phyloP scores from a whole-genome alignment of 75 land plant species.

The Selaginella tamariscina region DNA sequence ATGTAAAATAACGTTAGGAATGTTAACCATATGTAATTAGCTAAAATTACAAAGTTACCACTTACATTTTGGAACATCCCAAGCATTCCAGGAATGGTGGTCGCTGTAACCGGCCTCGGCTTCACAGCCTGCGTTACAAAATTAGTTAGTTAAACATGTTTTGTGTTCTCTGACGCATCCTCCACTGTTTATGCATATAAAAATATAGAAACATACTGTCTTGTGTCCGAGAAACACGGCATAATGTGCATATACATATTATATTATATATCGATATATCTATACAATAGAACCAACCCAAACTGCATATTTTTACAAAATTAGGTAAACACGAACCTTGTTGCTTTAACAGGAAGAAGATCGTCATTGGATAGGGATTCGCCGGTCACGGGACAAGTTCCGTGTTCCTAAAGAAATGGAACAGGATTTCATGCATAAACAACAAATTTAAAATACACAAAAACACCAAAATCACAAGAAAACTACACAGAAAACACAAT shows the following conservation, averaged over 20 bases:
- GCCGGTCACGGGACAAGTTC: slow-evolving; percentile 85
- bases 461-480: neutral
- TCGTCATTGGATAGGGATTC: slow-evolving; percentile 72
- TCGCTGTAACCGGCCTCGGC: slow-evolving; percentile 88
- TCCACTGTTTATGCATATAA: too few species aligned
- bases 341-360: slow-evolving; percentile 71
- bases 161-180: too few species aligned
- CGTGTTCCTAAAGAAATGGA: slow-evolving; percentile 50
- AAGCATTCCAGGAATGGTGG: slow-evolving; percentile 98
- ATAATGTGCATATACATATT: too few species aligned
- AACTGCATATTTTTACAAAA: too few species aligned
- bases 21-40: neutral
- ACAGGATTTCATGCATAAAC: slow-evolving; percentile 1
- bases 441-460: neutral
- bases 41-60: neutral
- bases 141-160: too few species aligned
- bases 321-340: slow-evolving; percentile 48
- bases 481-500: slow-evolving; percentile 10
- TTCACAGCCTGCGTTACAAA: slow-evolving; percentile 61
- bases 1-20: neutral
- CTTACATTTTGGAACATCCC: slow-evolving; percentile 95
- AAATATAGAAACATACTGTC: too few species aligned
- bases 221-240: too few species aligned
- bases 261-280: slow-evolving; percentile 3
- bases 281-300: neutral